phyloP scores from a whole-genome alignment of 768 basidiomycete species.

The Pholiota conissans region DNA sequence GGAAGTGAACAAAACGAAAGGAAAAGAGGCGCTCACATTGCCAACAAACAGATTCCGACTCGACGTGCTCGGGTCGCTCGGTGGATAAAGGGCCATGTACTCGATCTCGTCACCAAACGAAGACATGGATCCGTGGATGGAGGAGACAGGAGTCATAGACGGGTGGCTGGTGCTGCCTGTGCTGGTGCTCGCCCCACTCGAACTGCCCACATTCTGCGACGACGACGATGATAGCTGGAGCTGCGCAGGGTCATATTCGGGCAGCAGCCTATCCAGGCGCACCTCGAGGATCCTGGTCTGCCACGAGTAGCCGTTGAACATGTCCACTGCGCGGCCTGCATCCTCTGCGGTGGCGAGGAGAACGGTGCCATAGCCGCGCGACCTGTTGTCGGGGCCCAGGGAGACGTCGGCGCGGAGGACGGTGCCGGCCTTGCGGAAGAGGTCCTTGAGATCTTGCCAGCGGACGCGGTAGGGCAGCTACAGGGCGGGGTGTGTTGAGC shows the following conservation, averaged over 20 bases:
- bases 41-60: slow-evolving; percentile 81
- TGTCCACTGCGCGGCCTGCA: slow-evolving; percentile 90
- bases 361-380: slow-evolving; percentile 93
- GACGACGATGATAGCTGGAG: too few species aligned
- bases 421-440: slow-evolving; percentile 94
- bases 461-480: slow-evolving; percentile 95
- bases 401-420: slow-evolving; percentile 79
- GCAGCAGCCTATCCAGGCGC: slow-evolving; percentile 79
- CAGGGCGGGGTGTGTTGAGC: slow-evolving; percentile 8
- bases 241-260: slow-evolving; percentile 64
- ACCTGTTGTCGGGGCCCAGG: slow-evolving; percentile 86
- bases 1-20: slow-evolving; percentile 21
- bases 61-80: slow-evolving; percentile 19
- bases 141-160: slow-evolving; percentile 6
- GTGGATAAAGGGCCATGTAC: slow-evolving; percentile 26
- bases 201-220: slow-evolving; percentile 7
- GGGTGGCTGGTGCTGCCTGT: slow-evolving; percentile 9
- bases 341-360: slow-evolving; percentile 94
- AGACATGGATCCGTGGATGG: slow-evolving; percentile 6
- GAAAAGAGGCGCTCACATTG: slow-evolving; percentile 56
- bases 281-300: slow-evolving; percentile 92
- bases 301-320: slow-evolving; percentile 98
- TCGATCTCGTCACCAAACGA: slow-evolving; percentile 16
- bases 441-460: slow-evolving; percentile 99
- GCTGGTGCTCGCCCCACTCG: slow-evolving; percentile 6